phyloP scores from a whole-genome alignment of 495 filamentous ascomycete species.

The Xylaria bambusicola region DNA sequence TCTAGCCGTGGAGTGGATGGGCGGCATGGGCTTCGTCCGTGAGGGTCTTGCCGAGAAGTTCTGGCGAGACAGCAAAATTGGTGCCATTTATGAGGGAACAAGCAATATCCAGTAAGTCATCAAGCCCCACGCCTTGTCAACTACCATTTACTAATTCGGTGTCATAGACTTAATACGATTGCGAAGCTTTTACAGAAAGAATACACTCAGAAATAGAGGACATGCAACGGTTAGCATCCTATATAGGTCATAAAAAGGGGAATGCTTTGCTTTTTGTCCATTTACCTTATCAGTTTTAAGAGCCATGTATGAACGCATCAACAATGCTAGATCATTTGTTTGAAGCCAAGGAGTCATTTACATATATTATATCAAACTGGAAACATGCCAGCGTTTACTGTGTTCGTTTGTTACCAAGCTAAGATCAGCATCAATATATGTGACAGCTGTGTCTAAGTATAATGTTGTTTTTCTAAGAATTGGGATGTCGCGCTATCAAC shows the following conservation, averaged over 20 bases:
- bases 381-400: no score
- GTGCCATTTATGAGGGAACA: slow-evolving; percentile 96
- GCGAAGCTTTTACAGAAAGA: slow-evolving; percentile 90
- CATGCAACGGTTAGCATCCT: background rate
- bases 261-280: background rate
- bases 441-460: no score
- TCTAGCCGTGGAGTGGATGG: slow-evolving; percentile 96
- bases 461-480: no score
- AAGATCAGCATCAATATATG: no score
- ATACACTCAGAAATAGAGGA: slow-evolving; percentile 56
- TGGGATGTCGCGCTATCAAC: no score
- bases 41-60: slow-evolving; percentile 98
- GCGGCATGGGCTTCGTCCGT: slow-evolving; percentile 93
- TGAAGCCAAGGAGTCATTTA: no score
- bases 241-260: background rate
- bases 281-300: background rate
- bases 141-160: slow-evolving; percentile 56
- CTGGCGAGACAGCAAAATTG: slow-evolving; percentile 97
- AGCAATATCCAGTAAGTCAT: slow-evolving; percentile 60
- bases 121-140: background rate
- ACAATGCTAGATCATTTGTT: background rate
- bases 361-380: background rate
- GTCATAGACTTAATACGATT: slow-evolving; percentile 80
- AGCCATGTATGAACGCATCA: background rate
- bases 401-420: no score